Base-by-base conservation (phyloP, 805 yeast genomes). In the Teunomyces cretensis region DNA sequence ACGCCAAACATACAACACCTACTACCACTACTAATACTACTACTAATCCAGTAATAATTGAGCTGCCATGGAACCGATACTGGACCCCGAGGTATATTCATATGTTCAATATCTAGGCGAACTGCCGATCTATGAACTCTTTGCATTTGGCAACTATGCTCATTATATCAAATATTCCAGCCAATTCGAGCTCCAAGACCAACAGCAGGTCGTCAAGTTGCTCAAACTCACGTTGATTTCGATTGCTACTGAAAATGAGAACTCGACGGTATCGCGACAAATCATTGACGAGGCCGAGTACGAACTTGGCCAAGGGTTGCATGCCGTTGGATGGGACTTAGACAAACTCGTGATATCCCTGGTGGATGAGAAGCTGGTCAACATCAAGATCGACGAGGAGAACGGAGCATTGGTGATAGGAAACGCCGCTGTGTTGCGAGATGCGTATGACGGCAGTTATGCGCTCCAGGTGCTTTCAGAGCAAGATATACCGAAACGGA, bases 91-190 rank as follows among this genome's bases (percentile, higher is more conserved):
- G 12, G 38, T 35, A 12, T 35, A 35, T 14, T 35, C 38, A 3
- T 35, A 19, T 22, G 26, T 35, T 7, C 2, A n/a, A 16, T n/a
- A 35, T 22, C 16, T 35, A 3, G 38, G 16, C 9, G 28, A 35
- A 4, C 15, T 2, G 4, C 28, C 38, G 16, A n/a, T 19, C n/a
- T 35, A 12, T 14, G 77, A 72, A 54, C 56, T 72, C 27, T 70
- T 69, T 48, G 55, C 74, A 1, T 70, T 65, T 49, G 77, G 77
- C 2, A 58, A 57, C 39, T 54, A 55, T 24, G 44, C 48, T 2
- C 58, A 60, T 35, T 68, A 66, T 46, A 30, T 47, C 6, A 42
- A 52, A 40, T 53, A 65, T 44, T 39, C 41, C 14, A 38, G 27
- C 1, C 36, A 49, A 4, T 66, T 35, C 22, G 31, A 26, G 12